Evolutionary conservation across 225 moss, liverwort and hornwort species (phyloP).

Genomic region (Antitrichia curtipendula): DNA sequence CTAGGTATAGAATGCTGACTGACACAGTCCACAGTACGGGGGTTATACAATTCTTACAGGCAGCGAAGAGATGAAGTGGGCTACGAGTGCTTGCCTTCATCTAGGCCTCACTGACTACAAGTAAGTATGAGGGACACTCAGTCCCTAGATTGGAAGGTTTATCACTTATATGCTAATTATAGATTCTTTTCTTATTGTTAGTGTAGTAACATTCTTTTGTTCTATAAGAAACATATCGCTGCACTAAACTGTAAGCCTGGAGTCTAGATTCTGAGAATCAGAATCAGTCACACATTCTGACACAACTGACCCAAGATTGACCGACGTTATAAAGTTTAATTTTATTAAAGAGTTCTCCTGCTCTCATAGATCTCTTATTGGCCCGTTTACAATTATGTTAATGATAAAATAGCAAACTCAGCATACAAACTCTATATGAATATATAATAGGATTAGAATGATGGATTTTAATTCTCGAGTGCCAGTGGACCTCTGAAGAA

Average conservation of each 20-base stretch:
- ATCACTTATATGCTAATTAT: neutral
- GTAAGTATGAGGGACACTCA: constrained; percentile 17
- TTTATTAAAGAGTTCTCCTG: neutral
- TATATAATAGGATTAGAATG: neutral
- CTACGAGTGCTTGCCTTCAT: constrained; percentile 51
- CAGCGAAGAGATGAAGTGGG: constrained; percentile 28
- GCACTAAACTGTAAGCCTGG: neutral
- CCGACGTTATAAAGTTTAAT: neutral
- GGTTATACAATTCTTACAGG: constrained; percentile 40
- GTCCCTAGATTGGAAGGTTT: neutral
- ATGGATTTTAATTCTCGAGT: neutral
- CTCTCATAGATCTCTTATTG: neutral
- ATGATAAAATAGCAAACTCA: neutral
- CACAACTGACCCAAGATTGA: neutral
- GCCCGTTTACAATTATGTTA: neutral
- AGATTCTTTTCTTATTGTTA: neutral
- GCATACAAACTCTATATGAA: neutral
- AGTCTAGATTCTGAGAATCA: neutral
- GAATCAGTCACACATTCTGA: neutral
- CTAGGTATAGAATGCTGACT: neutral
- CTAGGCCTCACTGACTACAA: constrained; percentile 94
- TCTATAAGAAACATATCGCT: neutral
- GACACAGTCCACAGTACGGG: constrained; percentile 45
- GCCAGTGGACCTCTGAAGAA: neutral
- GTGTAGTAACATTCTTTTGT: neutral